phyloP scores from a whole-genome alignment of 2,329 filamentous ascomycete genomes.

The Colletotrichum sansevieriae region DNA sequence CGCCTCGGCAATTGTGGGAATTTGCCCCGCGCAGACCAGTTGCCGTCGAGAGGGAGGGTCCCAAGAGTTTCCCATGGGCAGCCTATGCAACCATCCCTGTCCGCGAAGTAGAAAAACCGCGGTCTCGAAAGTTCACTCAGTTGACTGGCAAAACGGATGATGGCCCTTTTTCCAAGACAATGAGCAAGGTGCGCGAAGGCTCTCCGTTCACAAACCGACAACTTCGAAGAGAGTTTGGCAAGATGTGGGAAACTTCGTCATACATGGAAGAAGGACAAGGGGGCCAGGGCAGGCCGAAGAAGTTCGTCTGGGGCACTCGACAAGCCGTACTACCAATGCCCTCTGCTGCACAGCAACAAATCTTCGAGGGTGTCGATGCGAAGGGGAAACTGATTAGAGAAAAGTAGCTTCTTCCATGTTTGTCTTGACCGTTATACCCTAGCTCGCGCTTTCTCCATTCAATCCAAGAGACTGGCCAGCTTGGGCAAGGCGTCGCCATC shows the following conservation, averaged over 20 bases:
- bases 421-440: background rate
- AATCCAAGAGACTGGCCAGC: slow-evolving; percentile 63
- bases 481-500: slow-evolving; percentile 74
- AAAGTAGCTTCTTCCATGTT: slow-evolving; percentile 15
- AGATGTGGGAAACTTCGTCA: slow-evolving; percentile 60
- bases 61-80: slow-evolving; percentile 57
- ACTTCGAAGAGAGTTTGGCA: slow-evolving; percentile 62
- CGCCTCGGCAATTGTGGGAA: slow-evolving; percentile 52
- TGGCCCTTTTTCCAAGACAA: slow-evolving; percentile 53
- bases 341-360: slow-evolving; percentile 51
- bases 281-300: slow-evolving; percentile 47
- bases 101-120: slow-evolving; percentile 53
- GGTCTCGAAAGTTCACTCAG: slow-evolving; percentile 51
- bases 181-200: slow-evolving; percentile 44
- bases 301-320: slow-evolving; percentile 61
- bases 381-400: slow-evolving; percentile 43
- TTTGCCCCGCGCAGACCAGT: slow-evolving; percentile 54
- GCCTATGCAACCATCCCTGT: slow-evolving; percentile 56
- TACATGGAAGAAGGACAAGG: slow-evolving; percentile 51
- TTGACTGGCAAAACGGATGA: slow-evolving; percentile 53
- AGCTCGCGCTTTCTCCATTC: slow-evolving; percentile 43
- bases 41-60: slow-evolving; percentile 38
- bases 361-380: slow-evolving; percentile 63
- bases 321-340: slow-evolving; percentile 48
- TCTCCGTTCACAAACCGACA: slow-evolving; percentile 50